phyloP scores from a whole-genome alignment of 2,329 filamentous ascomycete species.

The Pseudogymnoascus verrucosus region DNA sequence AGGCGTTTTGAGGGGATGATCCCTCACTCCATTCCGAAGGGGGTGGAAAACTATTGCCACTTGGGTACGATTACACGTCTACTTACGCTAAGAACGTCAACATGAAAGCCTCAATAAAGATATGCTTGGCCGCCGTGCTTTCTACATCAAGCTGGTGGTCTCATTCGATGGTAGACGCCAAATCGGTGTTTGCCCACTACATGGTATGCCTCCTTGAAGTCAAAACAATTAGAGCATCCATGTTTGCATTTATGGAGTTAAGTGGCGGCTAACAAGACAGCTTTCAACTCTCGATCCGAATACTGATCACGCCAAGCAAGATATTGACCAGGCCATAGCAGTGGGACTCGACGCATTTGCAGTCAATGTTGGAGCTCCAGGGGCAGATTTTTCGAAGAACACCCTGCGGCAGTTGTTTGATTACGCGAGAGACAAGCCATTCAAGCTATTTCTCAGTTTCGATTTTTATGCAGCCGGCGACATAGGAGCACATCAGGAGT shows the following conservation, averaged over 20 bases:
- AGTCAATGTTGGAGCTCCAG: constrained; percentile 28
- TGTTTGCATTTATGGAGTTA: not conserved
- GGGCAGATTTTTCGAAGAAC: constrained; percentile 20
- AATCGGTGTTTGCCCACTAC: constrained; percentile 10
- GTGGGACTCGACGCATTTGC: constrained; percentile 24
- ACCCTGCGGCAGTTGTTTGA: constrained; percentile 27
- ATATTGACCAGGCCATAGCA: constrained; percentile 9
- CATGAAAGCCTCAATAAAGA: not conserved
- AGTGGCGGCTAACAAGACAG: not conserved
- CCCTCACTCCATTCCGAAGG: not conserved
- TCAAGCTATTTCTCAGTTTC: constrained; percentile 33
- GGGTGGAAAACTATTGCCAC: not conserved
- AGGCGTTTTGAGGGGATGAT: not conserved
- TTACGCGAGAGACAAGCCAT: constrained; percentile 22
- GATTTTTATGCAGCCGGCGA: constrained; percentile 23
- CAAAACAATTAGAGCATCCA: not conserved
- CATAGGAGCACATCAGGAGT: constrained; percentile 15
- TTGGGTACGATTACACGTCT: not conserved
- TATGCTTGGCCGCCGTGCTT: not conserved
- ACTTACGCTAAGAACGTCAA: not conserved
- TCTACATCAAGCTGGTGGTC: not conserved
- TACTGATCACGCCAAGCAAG: not conserved
- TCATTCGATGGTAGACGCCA: not conserved
- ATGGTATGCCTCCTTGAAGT: not conserved
- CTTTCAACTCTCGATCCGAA: not conserved